Evolutionary conservation across 1,139 yeast species (phyloP).

Genomic region (Hemisphaericaspora subhashii): DNA sequence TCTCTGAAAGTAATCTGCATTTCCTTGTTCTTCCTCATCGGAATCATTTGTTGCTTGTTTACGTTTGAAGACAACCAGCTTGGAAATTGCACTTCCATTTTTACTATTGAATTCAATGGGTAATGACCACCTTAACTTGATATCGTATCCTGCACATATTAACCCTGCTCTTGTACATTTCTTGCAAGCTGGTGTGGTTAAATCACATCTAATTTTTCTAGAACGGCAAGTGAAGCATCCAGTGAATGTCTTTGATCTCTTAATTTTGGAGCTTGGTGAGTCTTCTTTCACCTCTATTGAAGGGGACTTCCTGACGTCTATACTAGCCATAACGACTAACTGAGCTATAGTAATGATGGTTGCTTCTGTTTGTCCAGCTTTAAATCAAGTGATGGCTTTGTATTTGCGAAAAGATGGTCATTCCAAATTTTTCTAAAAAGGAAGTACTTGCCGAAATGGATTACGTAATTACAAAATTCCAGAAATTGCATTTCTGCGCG

Average conservation of each 20-base stretch:
- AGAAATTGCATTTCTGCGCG: slow-evolving; percentile 4
- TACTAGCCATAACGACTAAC: slow-evolving; percentile 1
- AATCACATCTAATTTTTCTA: slow-evolving; percentile 51
- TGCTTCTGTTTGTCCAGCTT: neutral
- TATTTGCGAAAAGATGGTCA: slow-evolving; percentile 1
- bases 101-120: slow-evolving; percentile 47
- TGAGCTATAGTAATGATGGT: neutral
- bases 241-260: slow-evolving; percentile 43
- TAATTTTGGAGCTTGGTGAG: slow-evolving; percentile 4
- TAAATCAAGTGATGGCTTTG: neutral
- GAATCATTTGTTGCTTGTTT: slow-evolving; percentile 16
- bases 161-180: slow-evolving; percentile 50
- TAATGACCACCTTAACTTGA: slow-evolving; percentile 75
- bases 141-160: slow-evolving; percentile 79
- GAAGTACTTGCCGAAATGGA: slow-evolving; percentile 7
- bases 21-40: slow-evolving; percentile 26
- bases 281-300: slow-evolving; percentile 5
- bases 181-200: slow-evolving; percentile 42
- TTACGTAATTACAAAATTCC: slow-evolving; percentile 5
- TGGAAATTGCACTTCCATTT: slow-evolving; percentile 27
- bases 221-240: slow-evolving; percentile 56
- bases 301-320: slow-evolving; percentile 5
- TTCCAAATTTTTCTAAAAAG: slow-evolving; percentile 4
- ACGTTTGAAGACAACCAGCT: slow-evolving; percentile 26
- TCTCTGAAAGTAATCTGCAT: slow-evolving; percentile 57